phyloP scores from a whole-genome alignment of 805 yeast genomes.

The Sugiyamaella marilandica region DNA sequence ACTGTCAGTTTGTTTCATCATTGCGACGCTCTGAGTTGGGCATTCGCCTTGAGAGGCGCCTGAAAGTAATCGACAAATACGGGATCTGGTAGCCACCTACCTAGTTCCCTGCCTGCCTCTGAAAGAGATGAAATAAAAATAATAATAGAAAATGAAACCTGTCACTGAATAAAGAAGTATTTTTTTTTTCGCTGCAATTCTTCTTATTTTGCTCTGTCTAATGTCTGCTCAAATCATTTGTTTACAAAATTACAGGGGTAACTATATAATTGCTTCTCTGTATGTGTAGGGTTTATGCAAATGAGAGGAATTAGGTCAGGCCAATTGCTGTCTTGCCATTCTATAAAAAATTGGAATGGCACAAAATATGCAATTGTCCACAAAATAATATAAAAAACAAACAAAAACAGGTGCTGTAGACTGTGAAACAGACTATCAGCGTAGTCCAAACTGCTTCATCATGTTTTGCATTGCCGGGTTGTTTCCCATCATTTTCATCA shows the following conservation, averaged over 20 bases:
- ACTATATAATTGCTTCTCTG: background rate
- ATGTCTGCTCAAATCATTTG: background rate
- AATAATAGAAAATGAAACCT: no score
- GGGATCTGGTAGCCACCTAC: background rate
- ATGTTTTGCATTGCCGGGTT: conserved; percentile 47
- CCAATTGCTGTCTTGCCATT: no score
- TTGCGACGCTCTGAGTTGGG: background rate
- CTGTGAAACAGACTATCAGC: conserved; percentile 9
- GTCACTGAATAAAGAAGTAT: no score
- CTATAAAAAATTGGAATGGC: background rate
- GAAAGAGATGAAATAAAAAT: no score
- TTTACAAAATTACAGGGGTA: conserved; percentile 3
- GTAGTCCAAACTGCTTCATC: conserved; percentile 46
- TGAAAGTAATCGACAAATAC: background rate
- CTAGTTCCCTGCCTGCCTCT: background rate
- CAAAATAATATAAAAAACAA: no score
- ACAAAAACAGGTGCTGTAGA: no score
- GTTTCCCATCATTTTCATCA: conserved; percentile 54
- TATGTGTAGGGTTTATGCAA: background rate
- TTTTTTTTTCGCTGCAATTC: no score
- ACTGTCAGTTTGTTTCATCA: background rate
- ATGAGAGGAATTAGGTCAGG: no score
- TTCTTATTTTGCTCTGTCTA: no score
- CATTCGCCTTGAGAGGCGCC: background rate
- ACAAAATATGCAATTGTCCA: conserved; percentile 1